Evolutionary conservation across 2,329 filamentous ascomycete genomes (phyloP).

Genomic region (Diaporthe sp.): DNA sequence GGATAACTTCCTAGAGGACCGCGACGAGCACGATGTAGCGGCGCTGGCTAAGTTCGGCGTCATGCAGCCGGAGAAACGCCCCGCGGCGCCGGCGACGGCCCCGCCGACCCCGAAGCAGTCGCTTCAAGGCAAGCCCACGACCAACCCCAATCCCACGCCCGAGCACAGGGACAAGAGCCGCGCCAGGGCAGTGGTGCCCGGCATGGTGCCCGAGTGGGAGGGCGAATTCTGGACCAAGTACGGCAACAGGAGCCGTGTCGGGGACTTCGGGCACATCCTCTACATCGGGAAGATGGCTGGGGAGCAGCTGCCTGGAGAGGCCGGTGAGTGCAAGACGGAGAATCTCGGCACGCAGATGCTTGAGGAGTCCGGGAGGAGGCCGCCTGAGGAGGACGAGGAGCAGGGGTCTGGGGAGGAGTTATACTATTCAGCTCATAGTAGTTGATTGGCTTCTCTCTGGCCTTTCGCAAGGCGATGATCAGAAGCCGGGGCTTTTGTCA

Average conservation of each 20-base stretch:
- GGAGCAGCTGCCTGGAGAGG: neutral
- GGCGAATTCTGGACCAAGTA: constrained; percentile 42
- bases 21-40: neutral
- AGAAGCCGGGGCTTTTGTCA: neutral
- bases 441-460: too few relatives aligned
- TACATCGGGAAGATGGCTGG: neutral
- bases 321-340: neutral
- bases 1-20: neutral
- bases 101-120: neutral
- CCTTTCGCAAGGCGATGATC: neutral
- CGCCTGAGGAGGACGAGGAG: neutral
- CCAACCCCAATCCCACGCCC: neutral
- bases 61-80: neutral
- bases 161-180: neutral
- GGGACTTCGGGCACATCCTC: neutral
- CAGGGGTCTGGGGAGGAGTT: too few relatives aligned
- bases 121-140: neutral
- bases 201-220: constrained; percentile 43
- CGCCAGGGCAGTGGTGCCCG: neutral
- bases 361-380: neutral
- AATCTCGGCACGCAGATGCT: neutral
- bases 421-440: neutral
- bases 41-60: neutral
- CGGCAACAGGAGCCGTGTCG: constrained; percentile 46
- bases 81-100: neutral